Evolutionary conservation across 78 protist genomes (phyloP).

Genomic region (Isochrysis galbana): DNA sequence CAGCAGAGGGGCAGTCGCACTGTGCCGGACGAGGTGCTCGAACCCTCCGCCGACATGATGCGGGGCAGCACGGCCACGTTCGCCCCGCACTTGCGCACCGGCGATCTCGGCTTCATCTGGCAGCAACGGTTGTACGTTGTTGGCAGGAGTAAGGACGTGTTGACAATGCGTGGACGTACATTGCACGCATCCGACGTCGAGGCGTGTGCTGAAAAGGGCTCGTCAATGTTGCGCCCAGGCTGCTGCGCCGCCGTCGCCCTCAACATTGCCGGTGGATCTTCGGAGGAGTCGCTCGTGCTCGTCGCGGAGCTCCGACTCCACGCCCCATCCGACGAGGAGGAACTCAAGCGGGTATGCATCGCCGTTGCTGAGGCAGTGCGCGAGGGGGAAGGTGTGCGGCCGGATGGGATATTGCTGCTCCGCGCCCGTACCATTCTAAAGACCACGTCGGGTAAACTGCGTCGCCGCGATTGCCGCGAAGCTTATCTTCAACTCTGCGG

Average conservation of each 20-base stretch:
- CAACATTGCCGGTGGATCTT: background rate
- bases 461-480: background rate
- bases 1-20: too few relatives aligned
- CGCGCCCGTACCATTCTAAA: background rate
- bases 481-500: background rate
- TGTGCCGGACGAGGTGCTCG: too few relatives aligned
- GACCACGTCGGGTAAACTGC: slow-evolving; percentile 10
- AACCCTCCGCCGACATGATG: too few relatives aligned
- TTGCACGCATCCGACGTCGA: background rate
- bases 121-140: background rate
- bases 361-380: background rate
- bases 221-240: background rate
- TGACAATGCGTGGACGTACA: background rate
- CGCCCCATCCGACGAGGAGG: too few relatives aligned
- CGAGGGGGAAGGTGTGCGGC: background rate
- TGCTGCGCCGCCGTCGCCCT: background rate
- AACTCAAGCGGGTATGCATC: background rate
- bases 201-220: background rate
- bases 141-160: background rate
- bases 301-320: background rate
- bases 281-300: slow-evolving; percentile 8
- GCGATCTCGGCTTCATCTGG: background rate
- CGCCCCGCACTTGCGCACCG: background rate
- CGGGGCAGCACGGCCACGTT: background rate
- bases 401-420: background rate